phyloP scores from a whole-genome alignment of 2,329 filamentous ascomycete species.

The Trichoderma sp. region DNA sequence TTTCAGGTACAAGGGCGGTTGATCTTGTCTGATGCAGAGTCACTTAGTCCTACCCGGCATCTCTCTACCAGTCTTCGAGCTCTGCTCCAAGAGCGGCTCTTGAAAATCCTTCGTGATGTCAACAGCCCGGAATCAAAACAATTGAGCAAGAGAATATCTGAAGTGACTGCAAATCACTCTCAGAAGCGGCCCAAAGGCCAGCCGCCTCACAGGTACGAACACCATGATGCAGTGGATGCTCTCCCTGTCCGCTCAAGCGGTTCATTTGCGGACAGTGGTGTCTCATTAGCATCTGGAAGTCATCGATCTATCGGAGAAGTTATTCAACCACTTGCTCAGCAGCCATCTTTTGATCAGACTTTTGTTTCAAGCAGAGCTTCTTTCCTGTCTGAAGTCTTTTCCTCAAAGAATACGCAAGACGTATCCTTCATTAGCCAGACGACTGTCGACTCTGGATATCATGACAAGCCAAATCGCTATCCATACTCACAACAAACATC shows the following conservation, averaged over 20 bases:
- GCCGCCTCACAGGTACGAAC: not conserved
- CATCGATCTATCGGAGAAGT: not conserved
- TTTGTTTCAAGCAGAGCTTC: constrained; percentile 28
- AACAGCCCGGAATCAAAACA: constrained; percentile 7
- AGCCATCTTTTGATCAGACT: constrained; percentile 20
- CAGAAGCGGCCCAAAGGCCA: constrained; percentile 17
- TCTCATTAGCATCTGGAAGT: not conserved
- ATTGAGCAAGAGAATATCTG: constrained; percentile 27
- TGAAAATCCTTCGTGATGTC: constrained; percentile 22
- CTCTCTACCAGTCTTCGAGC: constrained; percentile 22
- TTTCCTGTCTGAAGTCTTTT: constrained; percentile 23
- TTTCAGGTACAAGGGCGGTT: constrained; percentile 24
- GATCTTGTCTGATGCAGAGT: not conserved
- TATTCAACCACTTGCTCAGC: not conserved
- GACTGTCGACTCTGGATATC: constrained; percentile 27
- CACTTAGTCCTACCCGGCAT: not conserved
- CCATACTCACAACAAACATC: constrained; percentile 16
- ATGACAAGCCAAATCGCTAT: not conserved
- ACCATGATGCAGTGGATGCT: constrained; percentile 17
- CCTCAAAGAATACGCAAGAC: constrained; percentile 26
- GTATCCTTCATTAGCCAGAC: constrained; percentile 33
- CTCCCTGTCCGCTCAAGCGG: constrained; percentile 22
- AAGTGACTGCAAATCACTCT: constrained; percentile 23
- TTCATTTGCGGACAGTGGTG: not conserved
- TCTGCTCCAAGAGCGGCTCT: constrained; percentile 28